These are phyloP conservation scores for Boletus calvinii DNA, from an alignment of 1,284 basidiomycete species.

Conservation along the genomic window DNA sequence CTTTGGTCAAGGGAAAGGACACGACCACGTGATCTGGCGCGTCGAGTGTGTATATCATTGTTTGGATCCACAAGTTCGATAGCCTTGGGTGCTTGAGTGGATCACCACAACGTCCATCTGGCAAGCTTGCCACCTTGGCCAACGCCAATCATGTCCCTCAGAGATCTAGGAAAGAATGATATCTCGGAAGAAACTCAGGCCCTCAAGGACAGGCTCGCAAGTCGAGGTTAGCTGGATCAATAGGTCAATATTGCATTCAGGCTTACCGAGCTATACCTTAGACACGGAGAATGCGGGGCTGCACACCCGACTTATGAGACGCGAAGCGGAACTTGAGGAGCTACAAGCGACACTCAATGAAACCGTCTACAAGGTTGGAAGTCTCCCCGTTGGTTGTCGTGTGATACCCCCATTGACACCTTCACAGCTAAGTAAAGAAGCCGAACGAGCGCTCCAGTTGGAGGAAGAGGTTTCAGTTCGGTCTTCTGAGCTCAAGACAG, in stretches of 20 bases:
- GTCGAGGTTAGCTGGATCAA: constrained; percentile 49
- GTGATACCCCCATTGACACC: constrained; percentile 12
- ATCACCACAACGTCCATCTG: constrained; percentile 13
- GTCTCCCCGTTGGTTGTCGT: constrained; percentile 6
- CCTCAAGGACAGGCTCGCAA: constrained; percentile 58
- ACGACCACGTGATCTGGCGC: constrained; percentile 35
- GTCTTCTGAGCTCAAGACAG: constrained; percentile 54
- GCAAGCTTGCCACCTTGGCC: constrained; percentile 16
- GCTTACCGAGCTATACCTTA: constrained; percentile 27
- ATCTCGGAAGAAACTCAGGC: constrained; percentile 58
- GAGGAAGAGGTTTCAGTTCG: constrained; percentile 50
- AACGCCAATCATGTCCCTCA: constrained; percentile 49
- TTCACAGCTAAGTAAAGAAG: constrained; percentile 56
- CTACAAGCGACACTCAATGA: constrained; percentile 54
- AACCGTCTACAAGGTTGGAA: constrained; percentile 55
- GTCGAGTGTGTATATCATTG: constrained; percentile 27
- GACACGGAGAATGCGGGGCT: constrained; percentile 60
- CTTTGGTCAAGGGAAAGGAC: constrained; percentile 29
- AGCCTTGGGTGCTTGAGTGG: not conserved
- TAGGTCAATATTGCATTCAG: not conserved
- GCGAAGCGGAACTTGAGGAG: constrained; percentile 54
- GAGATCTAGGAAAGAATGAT: constrained; percentile 57
- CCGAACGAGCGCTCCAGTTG: constrained; percentile 53
- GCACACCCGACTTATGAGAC: constrained; percentile 53
- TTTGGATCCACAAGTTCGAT: constrained; percentile 23